These are phyloP conservation scores for Centella asiatica DNA, from an alignment of 129 eudicot genomes.

Conservation along the genomic window DNA sequence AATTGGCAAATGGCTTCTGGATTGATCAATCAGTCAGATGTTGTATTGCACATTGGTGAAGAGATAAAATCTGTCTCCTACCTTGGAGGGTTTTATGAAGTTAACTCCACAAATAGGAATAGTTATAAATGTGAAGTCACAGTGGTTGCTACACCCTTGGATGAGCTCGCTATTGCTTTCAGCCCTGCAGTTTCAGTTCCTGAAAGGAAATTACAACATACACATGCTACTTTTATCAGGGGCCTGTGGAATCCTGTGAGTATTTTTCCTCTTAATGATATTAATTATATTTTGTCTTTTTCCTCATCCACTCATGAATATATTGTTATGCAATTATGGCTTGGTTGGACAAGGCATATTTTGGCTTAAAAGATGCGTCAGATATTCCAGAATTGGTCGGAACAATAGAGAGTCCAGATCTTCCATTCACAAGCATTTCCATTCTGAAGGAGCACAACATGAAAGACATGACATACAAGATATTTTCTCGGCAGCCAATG, in stretches of 20 bases:
- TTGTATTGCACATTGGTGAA: constrained; percentile 65
- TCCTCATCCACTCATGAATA: not conserved
- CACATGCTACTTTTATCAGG: constrained; percentile 78
- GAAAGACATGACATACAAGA: constrained; percentile 73
- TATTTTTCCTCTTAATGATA: not conserved
- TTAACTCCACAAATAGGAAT: constrained; percentile 60
- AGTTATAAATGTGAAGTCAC: constrained; percentile 68
- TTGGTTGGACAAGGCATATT: constrained; percentile 50
- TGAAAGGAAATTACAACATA: constrained; percentile 77
- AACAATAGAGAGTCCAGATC: constrained; percentile 54
- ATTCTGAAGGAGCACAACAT: constrained; percentile 56
- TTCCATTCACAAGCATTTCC: constrained; percentile 79
- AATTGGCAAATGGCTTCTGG: constrained; percentile 98
- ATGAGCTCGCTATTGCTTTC: constrained; percentile 56
- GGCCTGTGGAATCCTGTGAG: constrained; percentile 86
- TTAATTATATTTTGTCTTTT: not conserved
- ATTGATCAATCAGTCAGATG: constrained; percentile 68
- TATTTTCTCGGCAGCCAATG: constrained; percentile 78
- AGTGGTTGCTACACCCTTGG: constrained; percentile 86
- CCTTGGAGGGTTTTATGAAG: constrained; percentile 51
- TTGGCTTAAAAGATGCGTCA: constrained; percentile 44
- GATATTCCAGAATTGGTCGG: constrained; percentile 79
- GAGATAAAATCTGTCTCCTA: constrained; percentile 64
- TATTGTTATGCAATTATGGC: not conserved
- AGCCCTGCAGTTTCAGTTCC: constrained; percentile 61